Conservation (phyloP, 2,329 filamentous ascomycete genomes). For the Fusarium phyllophilum region DNA sequence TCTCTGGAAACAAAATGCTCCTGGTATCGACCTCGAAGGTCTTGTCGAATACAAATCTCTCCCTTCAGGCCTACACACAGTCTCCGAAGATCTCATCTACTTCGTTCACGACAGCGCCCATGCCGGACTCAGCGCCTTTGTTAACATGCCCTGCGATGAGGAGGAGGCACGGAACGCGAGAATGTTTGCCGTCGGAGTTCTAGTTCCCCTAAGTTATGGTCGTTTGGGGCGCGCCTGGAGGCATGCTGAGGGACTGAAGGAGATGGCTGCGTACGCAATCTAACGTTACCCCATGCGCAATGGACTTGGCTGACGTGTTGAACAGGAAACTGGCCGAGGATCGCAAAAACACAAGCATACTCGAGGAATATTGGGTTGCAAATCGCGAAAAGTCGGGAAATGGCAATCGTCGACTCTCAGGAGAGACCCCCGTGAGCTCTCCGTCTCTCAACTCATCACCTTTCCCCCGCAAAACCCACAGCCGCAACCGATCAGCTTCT, state of each 20-base stretch:
- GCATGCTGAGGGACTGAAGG: constrained; percentile 80
- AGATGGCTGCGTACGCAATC: constrained; percentile 72
- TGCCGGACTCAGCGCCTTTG: constrained; percentile 91
- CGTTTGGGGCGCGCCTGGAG: constrained; percentile 89
- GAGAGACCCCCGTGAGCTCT: constrained; percentile 63
- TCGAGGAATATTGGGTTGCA: constrained; percentile 84
- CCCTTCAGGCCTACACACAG: constrained; percentile 90
- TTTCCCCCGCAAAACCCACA: constrained; percentile 56
- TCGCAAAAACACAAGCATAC: constrained; percentile 66
- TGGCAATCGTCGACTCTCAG: constrained; percentile 47
- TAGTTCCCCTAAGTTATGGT: constrained; percentile 88
- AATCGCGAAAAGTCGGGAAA: constrained; percentile 54
- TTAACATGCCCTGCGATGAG: constrained; percentile 83
- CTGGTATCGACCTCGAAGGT: constrained; percentile 80
- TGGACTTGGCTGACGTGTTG: constrained; percentile 36
- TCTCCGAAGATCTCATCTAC: constrained; percentile 89
- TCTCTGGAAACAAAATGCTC: constrained; percentile 81
- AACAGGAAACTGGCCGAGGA: constrained; percentile 71
- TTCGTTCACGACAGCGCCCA: constrained; percentile 85
- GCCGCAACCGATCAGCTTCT: constrained; percentile 68
- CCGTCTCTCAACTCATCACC: constrained; percentile 52
- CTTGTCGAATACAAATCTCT: constrained; percentile 96
- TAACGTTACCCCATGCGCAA: not conserved
- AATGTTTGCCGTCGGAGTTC: constrained; percentile 90
- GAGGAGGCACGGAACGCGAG: constrained; percentile 83